A percentile compares a stretch with the other conserved stretches of the same genome.
phyloP scores from a whole-genome alignment of 805 yeast species.

The Maudiozyma barnettii region DNA sequence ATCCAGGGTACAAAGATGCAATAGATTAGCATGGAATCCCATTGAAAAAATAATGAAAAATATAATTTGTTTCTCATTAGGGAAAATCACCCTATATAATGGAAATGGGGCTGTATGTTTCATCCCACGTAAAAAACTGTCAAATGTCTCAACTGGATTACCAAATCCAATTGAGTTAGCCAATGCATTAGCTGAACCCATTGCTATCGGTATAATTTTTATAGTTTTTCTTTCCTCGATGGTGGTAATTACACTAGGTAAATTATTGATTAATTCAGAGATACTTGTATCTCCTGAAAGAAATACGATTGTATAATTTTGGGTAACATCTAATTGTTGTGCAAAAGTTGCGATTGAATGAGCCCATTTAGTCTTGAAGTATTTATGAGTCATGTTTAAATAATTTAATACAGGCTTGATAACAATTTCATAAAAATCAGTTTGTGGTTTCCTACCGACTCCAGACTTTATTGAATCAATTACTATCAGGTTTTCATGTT shows the following conservation, averaged over 20 bases:
- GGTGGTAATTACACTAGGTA: conserved; percentile 9
- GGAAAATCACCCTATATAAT: conserved; percentile 27
- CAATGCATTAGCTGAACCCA: conserved; percentile 84
- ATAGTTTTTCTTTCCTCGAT: conserved; percentile 4
- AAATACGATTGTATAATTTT: conserved; percentile 40
- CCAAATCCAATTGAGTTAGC: conserved; percentile 47
- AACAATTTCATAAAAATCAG: conserved; percentile 35
- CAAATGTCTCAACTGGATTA: conserved; percentile 30
- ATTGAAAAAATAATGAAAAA: conserved; percentile 66
- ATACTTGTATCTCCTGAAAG: conserved; percentile 84
- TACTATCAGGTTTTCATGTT: conserved; percentile 15
- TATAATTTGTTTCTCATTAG: conserved; percentile 17
- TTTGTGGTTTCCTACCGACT: conserved; percentile 24
- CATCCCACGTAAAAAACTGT: conserved; percentile 25
- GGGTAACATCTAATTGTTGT: conserved; percentile 13
- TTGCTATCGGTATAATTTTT: conserved; percentile 40
- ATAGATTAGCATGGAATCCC: conserved; percentile 80
- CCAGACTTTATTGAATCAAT: conserved; percentile 34
- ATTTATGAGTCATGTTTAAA: conserved; percentile 31
- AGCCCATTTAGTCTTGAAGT: conserved; percentile 35
- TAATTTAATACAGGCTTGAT: conserved; percentile 39
- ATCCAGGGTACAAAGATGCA: conserved; percentile 61
- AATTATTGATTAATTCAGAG: conserved; percentile 59
- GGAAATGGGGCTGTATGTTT: conserved; percentile 20
- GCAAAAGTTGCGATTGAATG: conserved; percentile 37